Conservation (phyloP, 148 eudicot genomes). For the Nepenthes mirabilis region DNA sequence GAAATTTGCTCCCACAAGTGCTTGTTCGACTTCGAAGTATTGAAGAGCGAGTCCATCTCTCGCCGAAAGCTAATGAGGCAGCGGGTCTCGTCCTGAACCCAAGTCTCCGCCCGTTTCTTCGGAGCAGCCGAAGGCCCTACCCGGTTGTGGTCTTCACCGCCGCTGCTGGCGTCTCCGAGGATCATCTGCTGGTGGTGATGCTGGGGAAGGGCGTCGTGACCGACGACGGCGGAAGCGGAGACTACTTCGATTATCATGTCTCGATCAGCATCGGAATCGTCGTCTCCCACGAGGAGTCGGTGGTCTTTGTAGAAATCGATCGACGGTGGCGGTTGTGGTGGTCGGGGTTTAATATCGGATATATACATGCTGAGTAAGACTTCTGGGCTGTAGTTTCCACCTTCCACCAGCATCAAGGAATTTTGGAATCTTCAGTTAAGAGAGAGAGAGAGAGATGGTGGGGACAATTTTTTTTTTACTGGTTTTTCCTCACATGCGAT, state of each 20-base stretch:
- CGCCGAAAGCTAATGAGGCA: constrained; percentile 42
- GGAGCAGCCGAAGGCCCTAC: constrained; percentile 11
- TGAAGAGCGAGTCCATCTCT: constrained; percentile 54
- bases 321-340: constrained; percentile 6
- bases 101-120: constrained; percentile 75
- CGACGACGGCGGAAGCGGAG: constrained; percentile 13
- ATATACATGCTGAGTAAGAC: not conserved
- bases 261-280: constrained; percentile 7
- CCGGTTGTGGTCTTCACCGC: constrained; percentile 12
- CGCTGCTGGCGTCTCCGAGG: constrained; percentile 5
- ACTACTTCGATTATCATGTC: constrained; percentile 41
- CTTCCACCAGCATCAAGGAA: too few relatives aligned
- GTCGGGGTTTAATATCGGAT: constrained; percentile 6
- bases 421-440: too few relatives aligned
- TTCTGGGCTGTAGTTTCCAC: too few relatives aligned
- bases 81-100: constrained; percentile 78
- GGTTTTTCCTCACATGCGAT: too few relatives aligned
- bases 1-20: constrained; percentile 92
- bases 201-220: constrained; percentile 8
- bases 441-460: too few relatives aligned
- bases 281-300: constrained; percentile 5
- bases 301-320: constrained; percentile 18
- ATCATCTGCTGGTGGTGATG: constrained; percentile 9
- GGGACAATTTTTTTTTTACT: too few relatives aligned
- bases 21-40: constrained; percentile 74